Evolutionary conservation across 1,284 basidiomycete genomes (phyloP).

Genomic region (Cryptococcus deneoformans): DNA sequence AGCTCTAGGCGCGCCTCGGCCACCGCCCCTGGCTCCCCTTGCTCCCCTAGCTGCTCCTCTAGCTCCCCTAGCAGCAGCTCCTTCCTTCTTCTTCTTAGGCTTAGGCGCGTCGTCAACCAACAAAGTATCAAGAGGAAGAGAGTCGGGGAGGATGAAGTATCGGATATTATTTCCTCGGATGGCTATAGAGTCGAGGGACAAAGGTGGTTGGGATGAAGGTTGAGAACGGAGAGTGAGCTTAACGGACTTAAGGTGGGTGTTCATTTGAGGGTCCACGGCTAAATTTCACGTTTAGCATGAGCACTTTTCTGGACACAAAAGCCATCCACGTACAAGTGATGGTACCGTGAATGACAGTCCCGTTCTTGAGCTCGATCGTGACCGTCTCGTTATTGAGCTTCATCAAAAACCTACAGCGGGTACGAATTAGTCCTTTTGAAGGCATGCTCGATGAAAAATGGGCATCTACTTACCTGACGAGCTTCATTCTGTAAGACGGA

Average conservation of each 20-base stretch:
- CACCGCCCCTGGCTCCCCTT: constrained; percentile 35
- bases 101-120: constrained; percentile 97
- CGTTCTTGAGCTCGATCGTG: constrained; percentile 97
- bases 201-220: constrained; percentile 52
- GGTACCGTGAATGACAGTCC: constrained; percentile 91
- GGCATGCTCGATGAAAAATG: background rate
- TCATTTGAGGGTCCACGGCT: constrained; percentile 98
- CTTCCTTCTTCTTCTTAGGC: constrained; percentile 69
- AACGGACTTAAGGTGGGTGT: constrained; percentile 94
- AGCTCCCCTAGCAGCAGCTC: constrained; percentile 25
- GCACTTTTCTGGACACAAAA: background rate
- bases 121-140: constrained; percentile 91
- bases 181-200: constrained; percentile 76
- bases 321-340: constrained; percentile 74
- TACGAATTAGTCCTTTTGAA: background rate
- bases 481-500: constrained; percentile 51
- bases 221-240: constrained; percentile 86
- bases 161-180: constrained; percentile 89
- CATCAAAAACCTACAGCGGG: constrained; percentile 80
- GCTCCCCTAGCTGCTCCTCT: constrained; percentile 19
- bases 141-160: constrained; percentile 89
- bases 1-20: constrained; percentile 34
- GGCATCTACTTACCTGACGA: constrained; percentile 45
- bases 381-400: constrained; percentile 99
- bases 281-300: constrained; percentile 3